phyloP scores from a whole-genome alignment of 305 asterid species.

The Fraxinus ornus region DNA sequence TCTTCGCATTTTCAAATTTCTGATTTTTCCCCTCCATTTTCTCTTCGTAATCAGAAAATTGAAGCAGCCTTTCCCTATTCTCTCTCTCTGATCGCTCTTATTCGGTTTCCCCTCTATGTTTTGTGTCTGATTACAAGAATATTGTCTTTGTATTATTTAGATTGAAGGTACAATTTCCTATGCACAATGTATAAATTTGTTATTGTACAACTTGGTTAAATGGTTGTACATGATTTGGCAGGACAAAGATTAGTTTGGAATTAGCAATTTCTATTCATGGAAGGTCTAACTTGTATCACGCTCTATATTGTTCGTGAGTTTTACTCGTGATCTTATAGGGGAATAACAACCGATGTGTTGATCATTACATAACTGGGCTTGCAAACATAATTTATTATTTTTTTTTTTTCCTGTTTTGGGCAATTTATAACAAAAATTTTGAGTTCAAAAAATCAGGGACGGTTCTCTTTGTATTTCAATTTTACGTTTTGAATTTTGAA shows the following conservation, averaged over 20 bases:
- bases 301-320: neutral
- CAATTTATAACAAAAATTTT: neutral
- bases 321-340: conserved; percentile 24
- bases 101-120: conserved; percentile 32
- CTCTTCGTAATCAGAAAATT: conserved; percentile 38
- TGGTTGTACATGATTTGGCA: conserved; percentile 33
- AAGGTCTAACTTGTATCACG: conserved; percentile 22
- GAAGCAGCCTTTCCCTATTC: conserved; percentile 36
- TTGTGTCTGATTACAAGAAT: conserved; percentile 30
- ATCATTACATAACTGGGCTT: conserved; percentile 20
- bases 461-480: too few relatives aligned
- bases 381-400: neutral
- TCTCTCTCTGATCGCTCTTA: conserved; percentile 43
- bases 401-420: neutral
- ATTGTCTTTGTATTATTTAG: conserved; percentile 21
- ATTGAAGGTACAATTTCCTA: conserved; percentile 28
- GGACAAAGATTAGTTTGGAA: conserved; percentile 36
- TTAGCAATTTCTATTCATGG: conserved; percentile 31
- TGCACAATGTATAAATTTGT: conserved; percentile 23
- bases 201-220: conserved; percentile 18
- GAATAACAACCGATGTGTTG: conserved; percentile 5
- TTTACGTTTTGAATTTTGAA: too few relatives aligned
- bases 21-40: conserved; percentile 19
- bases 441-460: neutral
- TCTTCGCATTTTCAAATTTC: conserved; percentile 35